Evolutionary conservation across 208 protist genomes (phyloP).

Genomic region (Porcisia hertigi): DNA sequence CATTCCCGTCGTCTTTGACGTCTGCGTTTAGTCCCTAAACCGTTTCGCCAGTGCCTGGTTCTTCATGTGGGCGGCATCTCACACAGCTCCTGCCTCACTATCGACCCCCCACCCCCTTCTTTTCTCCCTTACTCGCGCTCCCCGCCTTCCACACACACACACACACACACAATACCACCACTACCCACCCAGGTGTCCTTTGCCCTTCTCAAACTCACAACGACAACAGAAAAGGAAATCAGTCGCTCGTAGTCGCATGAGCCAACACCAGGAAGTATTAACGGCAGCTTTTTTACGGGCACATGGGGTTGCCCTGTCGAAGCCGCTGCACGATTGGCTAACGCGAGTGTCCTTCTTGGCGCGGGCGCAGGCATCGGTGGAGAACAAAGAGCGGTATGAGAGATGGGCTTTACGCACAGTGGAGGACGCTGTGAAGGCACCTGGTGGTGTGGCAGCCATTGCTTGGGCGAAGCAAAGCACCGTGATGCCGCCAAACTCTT

Average conservation of each 20-base stretch:
- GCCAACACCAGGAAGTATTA: slow-evolving; percentile 29
- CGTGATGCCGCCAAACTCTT: slow-evolving; percentile 62
- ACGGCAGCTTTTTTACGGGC: slow-evolving; percentile 52
- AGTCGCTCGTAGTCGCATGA: slow-evolving; percentile 14
- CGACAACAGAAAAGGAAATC: background rate
- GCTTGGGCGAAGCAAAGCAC: slow-evolving; percentile 58
- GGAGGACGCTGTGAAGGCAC: slow-evolving; percentile 44
- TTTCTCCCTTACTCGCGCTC: background rate
- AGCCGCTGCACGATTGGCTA: slow-evolving; percentile 67
- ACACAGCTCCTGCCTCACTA: too few species aligned
- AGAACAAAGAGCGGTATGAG: slow-evolving; percentile 57
- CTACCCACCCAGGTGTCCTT: slow-evolving; percentile 8
- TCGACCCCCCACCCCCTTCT: too few species aligned
- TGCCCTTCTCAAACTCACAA: background rate
- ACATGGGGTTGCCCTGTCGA: slow-evolving; percentile 45
- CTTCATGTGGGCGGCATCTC: too few species aligned
- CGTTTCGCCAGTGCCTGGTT: too few species aligned
- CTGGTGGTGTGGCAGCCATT: slow-evolving; percentile 38
- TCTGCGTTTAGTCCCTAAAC: background rate
- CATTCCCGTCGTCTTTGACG: background rate
- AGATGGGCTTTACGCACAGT: slow-evolving; percentile 62
- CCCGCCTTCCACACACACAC: background rate
- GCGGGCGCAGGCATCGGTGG: slow-evolving; percentile 38
- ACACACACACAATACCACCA: too few species aligned
- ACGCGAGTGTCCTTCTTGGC: slow-evolving; percentile 60